Conservation (phyloP, 2,329 filamentous ascomycete species). For the Aspergillus pseudoviridinutans region DNA sequence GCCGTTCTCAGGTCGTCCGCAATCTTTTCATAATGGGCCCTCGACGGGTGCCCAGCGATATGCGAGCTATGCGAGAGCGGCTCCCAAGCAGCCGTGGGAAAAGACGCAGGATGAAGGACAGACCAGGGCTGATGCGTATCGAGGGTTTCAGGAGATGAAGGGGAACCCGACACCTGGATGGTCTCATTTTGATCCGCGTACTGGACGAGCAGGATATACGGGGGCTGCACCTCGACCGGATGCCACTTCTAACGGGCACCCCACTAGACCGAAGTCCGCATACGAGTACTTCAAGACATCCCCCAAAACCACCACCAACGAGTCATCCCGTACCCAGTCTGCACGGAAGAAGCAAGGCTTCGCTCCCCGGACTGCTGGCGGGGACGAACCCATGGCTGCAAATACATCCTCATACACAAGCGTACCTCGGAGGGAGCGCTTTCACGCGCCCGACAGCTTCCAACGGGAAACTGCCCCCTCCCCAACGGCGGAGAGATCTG, state of each 20-base stretch:
- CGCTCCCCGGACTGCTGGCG: constrained; percentile 55
- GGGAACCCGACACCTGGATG: constrained; percentile 27
- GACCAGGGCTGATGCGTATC: constrained; percentile 42
- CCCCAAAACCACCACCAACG: constrained; percentile 29
- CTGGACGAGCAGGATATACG: constrained; percentile 24
- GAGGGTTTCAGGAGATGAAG: constrained; percentile 45
- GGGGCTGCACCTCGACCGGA: constrained; percentile 21
- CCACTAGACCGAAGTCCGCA: constrained; percentile 34
- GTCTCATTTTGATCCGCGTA: constrained; percentile 39
- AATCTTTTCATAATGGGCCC: constrained; percentile 25
- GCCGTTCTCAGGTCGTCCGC: constrained; percentile 14
- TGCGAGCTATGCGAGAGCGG: constrained; percentile 39
- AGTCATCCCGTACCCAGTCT: constrained; percentile 35
- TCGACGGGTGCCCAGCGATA: constrained; percentile 40
- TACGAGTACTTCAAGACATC: constrained; percentile 36
- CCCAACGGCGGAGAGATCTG: constrained; percentile 40
- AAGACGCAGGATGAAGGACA: constrained; percentile 37
- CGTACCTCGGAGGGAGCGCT: constrained; percentile 31
- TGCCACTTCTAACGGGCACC: constrained; percentile 18
- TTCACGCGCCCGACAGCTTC: constrained; percentile 30
- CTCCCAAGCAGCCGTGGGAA: constrained; percentile 35
- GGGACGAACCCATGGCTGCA: constrained; percentile 55
- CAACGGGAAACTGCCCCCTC: constrained; percentile 31
- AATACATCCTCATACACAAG: constrained; percentile 50
- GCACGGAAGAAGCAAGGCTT: constrained; percentile 55